These are phyloP conservation scores for Yarrowia sp. DNA, from an alignment of 805 yeast genomes.

Conservation along the genomic window DNA sequence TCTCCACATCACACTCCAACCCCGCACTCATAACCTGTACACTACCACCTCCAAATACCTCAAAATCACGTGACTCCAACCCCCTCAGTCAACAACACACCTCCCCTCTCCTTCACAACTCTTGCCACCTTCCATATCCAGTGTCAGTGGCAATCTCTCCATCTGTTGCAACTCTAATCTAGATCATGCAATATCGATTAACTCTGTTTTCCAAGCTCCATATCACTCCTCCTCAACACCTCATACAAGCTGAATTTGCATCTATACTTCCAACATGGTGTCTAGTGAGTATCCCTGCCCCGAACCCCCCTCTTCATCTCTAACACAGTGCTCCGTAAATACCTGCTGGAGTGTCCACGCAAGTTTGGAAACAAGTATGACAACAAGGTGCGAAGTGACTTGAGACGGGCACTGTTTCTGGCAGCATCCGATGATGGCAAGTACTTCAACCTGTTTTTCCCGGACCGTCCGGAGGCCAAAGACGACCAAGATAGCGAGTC, in stretches of 20 bases:
- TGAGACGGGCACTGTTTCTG: conserved; percentile 44
- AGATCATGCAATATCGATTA: not conserved
- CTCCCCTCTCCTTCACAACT: no score
- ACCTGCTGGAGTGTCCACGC: conserved; percentile 36
- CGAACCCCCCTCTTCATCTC: not conserved
- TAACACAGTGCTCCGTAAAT: conserved; percentile 29
- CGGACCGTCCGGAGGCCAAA: conserved; percentile 31
- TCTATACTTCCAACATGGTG: not conserved
- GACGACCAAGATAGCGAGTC: conserved; percentile 31
- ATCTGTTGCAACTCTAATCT: not conserved
- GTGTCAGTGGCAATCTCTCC: not conserved
- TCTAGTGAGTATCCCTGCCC: not conserved
- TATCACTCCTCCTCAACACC: no score
- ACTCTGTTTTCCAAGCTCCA: not conserved
- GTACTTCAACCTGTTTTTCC: conserved; percentile 43
- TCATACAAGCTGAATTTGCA: no score
- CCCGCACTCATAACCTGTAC: no score
- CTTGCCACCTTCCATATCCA: not conserved
- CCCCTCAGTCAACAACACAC: no score
- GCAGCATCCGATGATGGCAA: conserved; percentile 45
- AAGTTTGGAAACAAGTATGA: conserved; percentile 33
- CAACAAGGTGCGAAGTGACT: conserved; percentile 32
- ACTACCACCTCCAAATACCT: no score
- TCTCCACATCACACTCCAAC: no score
- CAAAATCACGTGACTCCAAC: no score